phyloP scores from a whole-genome alignment of 768 basidiomycete genomes.

The Naganishia friedmannii region DNA sequence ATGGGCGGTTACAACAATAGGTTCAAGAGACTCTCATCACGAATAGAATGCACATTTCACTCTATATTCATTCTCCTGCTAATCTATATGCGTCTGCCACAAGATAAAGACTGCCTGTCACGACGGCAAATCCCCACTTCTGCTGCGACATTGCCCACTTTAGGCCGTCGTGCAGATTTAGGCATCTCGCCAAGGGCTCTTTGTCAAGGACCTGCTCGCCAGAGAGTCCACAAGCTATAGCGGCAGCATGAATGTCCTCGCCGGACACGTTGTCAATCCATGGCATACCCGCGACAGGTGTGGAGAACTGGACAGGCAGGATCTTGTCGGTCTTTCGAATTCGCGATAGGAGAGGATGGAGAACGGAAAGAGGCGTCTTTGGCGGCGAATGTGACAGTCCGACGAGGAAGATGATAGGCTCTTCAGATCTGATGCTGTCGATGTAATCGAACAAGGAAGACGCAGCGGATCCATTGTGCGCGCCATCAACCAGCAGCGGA shows the following conservation, averaged over 20 bases:
- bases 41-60: background rate
- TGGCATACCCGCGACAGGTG: slow-evolving; percentile 82
- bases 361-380: slow-evolving; percentile 70
- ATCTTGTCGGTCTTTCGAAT: slow-evolving; percentile 55
- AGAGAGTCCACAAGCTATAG: slow-evolving; percentile 55
- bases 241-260: slow-evolving; percentile 57
- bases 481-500: slow-evolving; percentile 79
- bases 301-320: slow-evolving; percentile 42
- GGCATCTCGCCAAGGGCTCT: slow-evolving; percentile 9
- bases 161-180: slow-evolving; percentile 56
- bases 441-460: slow-evolving; percentile 67
- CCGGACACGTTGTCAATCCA: slow-evolving; percentile 74
- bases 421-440: slow-evolving; percentile 46
- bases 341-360: slow-evolving; percentile 59
- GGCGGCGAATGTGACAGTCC: slow-evolving; percentile 82
- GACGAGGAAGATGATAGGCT: slow-evolving; percentile 66
- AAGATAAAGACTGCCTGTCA: slow-evolving; percentile 90
- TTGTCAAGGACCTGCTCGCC: slow-evolving; percentile 42
- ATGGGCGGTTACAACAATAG: background rate
- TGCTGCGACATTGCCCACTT: slow-evolving; percentile 55
- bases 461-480: slow-evolving; percentile 83
- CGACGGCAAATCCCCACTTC: slow-evolving; percentile 59
- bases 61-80: background rate
- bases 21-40: too few species aligned
- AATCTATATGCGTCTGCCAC: slow-evolving; percentile 87